Conservation (phyloP, 352 stramenopile genomes). For the Pythium chondricola region DNA sequence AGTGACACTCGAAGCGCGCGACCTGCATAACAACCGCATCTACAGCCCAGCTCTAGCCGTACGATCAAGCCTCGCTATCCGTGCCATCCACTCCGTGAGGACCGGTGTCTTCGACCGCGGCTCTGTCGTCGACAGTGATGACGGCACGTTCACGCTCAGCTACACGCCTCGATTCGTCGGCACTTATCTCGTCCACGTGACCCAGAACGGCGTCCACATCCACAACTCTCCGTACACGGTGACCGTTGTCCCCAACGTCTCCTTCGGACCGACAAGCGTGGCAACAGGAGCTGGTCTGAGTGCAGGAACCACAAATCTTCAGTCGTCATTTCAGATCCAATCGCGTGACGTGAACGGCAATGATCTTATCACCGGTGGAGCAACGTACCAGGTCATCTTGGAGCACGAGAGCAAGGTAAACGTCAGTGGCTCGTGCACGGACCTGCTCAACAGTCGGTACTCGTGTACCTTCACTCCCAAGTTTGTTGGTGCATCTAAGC, state of each 20-base stretch:
- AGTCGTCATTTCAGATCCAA: slow-evolving; percentile 51
- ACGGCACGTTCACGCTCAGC: slow-evolving; percentile 26
- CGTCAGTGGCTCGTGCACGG: slow-evolving; percentile 35
- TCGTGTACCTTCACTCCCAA: slow-evolving; percentile 53
- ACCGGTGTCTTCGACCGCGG: slow-evolving; percentile 16
- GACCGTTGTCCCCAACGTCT: slow-evolving; percentile 37
- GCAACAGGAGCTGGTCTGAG: slow-evolving; percentile 29
- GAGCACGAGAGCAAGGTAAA: slow-evolving; percentile 28
- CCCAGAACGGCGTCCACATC: slow-evolving; percentile 30
- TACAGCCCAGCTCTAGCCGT: slow-evolving; percentile 22
- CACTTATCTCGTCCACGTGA: slow-evolving; percentile 35
- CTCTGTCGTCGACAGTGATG: slow-evolving; percentile 17
- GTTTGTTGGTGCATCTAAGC: slow-evolving; percentile 26
- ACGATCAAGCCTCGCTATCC: slow-evolving; percentile 22
- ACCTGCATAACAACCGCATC: slow-evolving; percentile 56
- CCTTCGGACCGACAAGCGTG: slow-evolving; percentile 35
- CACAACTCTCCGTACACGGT: slow-evolving; percentile 59
- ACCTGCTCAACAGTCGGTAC: slow-evolving; percentile 53
- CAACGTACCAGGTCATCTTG: slow-evolving; percentile 30
- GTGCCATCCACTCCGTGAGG: slow-evolving; percentile 29
- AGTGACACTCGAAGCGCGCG: slow-evolving; percentile 37
- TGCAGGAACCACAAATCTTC: slow-evolving; percentile 43
- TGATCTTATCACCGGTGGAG: slow-evolving; percentile 32
- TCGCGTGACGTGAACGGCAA: slow-evolving; percentile 56
- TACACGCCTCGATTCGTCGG: slow-evolving; percentile 28